These are phyloP conservation scores for Vaccinium vitisidaea DNA, from an alignment of 148 eudicot species.

Conservation along the genomic window DNA sequence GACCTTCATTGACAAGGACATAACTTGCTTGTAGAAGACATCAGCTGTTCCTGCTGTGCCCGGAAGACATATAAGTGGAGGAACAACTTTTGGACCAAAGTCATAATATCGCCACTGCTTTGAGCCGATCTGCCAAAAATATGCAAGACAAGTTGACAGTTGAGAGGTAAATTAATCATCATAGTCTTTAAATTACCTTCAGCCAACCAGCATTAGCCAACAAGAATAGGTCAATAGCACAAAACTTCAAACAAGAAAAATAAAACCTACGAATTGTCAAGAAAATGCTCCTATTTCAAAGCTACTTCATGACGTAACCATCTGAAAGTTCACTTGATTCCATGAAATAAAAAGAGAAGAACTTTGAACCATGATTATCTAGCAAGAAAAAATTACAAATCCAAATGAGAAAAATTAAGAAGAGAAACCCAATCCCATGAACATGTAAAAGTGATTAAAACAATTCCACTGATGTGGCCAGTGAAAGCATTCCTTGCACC, in stretches of 20 bases:
- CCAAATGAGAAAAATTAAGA: background rate
- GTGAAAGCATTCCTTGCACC: background rate
- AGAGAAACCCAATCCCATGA: background rate
- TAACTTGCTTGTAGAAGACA: slow-evolving; percentile 89
- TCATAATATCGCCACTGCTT: slow-evolving; percentile 99
- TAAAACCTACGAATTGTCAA: background rate
- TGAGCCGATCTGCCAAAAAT: slow-evolving; percentile 57
- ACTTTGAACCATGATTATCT: background rate
- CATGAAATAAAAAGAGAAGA: background rate
- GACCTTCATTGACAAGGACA: slow-evolving; percentile 96
- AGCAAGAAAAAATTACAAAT: background rate
- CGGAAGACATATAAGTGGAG: slow-evolving; percentile 91
- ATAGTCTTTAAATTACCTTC: background rate
- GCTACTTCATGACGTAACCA: background rate
- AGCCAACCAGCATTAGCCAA: background rate
- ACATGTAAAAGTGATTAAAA: background rate
- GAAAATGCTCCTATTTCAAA: background rate
- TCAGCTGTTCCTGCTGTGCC: slow-evolving; percentile 95
- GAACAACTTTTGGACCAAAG: slow-evolving; percentile 93
- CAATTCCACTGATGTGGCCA: background rate
- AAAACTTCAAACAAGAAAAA: background rate
- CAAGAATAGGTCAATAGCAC: background rate
- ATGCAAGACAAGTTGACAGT: background rate
- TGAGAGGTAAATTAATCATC: background rate
- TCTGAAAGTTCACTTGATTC: background rate